Percentiles rank a stretch among this genome's conserved stretches.
Conservation (phyloP, 768 basidiomycete genomes). For the Boletus huronensis region DNA sequence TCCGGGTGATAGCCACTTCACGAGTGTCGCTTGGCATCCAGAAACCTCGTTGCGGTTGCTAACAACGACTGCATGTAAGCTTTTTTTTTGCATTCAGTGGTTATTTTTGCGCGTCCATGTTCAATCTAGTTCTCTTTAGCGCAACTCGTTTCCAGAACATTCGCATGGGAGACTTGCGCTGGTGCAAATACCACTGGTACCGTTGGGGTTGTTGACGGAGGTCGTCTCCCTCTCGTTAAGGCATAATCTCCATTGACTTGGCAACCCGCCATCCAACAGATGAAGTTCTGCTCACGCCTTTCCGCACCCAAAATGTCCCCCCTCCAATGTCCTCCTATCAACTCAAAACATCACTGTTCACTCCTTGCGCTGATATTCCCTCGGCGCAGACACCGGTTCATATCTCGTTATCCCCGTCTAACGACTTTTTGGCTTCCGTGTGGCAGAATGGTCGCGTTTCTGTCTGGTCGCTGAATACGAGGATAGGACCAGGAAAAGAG, state of each 20-base stretch:
- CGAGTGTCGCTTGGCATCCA: slow-evolving; percentile 82
- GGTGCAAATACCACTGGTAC: slow-evolving; percentile 80
- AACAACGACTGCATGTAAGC: slow-evolving; percentile 63
- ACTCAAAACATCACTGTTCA: slow-evolving; percentile 29
- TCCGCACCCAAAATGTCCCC: slow-evolving; percentile 92
- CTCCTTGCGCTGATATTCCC: not conserved
- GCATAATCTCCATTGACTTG: not conserved
- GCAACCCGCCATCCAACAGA: slow-evolving; percentile 44
- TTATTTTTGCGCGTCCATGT: not conserved
- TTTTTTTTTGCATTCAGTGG: not conserved
- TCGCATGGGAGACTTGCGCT: slow-evolving; percentile 75
- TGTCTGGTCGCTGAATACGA: slow-evolving; percentile 67
- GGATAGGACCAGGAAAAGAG: slow-evolving; percentile 51
- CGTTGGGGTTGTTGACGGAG: slow-evolving; percentile 86
- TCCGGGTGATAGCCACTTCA: slow-evolving; percentile 55
- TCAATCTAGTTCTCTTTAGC: slow-evolving; percentile 32
- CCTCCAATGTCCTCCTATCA: slow-evolving; percentile 89
- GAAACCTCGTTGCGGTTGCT: slow-evolving; percentile 67
- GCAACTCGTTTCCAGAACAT: slow-evolving; percentile 54
- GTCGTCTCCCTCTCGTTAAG: slow-evolving; percentile 42
- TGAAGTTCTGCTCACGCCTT: slow-evolving; percentile 80
- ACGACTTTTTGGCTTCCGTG: slow-evolving; percentile 61
- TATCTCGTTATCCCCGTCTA: slow-evolving; percentile 52
- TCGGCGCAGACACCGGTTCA: slow-evolving; percentile 52
- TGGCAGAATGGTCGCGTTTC: slow-evolving; percentile 69